phyloP scores from a whole-genome alignment of 2,329 filamentous ascomycete genomes.

The Ophiostoma ulmi region DNA sequence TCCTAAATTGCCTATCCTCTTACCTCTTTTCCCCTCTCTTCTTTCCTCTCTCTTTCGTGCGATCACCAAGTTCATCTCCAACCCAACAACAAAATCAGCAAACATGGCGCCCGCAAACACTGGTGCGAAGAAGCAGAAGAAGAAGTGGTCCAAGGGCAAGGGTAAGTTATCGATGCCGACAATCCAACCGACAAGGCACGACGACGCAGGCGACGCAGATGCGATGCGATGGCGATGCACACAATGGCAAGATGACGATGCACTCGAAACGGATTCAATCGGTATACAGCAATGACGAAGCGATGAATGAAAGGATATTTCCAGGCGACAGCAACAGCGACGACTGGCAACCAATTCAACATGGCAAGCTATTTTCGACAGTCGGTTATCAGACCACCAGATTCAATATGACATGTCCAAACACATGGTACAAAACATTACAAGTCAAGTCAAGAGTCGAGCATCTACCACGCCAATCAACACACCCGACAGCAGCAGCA shows the following conservation, averaged over 20 bases:
- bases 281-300: background rate
- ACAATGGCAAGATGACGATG: background rate
- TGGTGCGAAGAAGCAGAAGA: constrained; percentile 75
- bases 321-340: background rate
- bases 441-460: background rate
- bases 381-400: background rate
- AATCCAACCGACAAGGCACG: background rate
- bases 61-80: constrained; percentile 29
- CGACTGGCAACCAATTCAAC: background rate
- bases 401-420: background rate
- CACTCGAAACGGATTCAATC: background rate
- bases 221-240: background rate
- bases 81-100: constrained; percentile 33
- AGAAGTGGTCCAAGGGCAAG: constrained; percentile 65
- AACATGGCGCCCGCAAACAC: constrained; percentile 48
- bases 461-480: too few relatives aligned
- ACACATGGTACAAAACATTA: too few relatives aligned
- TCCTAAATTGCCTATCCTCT: constrained; percentile 15
- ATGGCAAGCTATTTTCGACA: background rate
- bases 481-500: background rate
- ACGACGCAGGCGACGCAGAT: background rate
- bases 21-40: constrained; percentile 19
- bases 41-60: constrained; percentile 21
- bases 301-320: background rate
- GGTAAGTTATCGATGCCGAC: constrained; percentile 53